Base-by-base conservation (phyloP, 2,329 filamentous ascomycete genomes). In the Juglanconis oblonga region DNA sequence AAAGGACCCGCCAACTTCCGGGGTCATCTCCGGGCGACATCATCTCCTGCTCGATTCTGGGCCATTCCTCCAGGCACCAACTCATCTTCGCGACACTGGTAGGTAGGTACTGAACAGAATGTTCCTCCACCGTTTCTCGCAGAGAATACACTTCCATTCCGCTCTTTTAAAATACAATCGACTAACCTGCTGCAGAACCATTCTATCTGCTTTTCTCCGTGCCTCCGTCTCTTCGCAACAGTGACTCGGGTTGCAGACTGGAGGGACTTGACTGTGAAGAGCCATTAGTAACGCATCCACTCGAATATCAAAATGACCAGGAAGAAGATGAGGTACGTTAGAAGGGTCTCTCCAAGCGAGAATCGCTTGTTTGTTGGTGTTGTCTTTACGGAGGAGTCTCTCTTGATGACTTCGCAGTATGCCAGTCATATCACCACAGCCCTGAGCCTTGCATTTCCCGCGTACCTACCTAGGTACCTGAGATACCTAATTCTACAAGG, bases 311-410 rank as follows among this genome's bases (percentile, higher is more conserved):
- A n/a, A 17, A 57, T 53, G 60, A 56, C 32, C 8, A 42, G 52
- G 9, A 51, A 53, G 9, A 57, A 47, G 35, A 49, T 60, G 49
- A 62, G 57, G 60, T 62, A 53, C 38, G 60, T 44, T 24, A 7
- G 40, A 36, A 35, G 29, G 10, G 40, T 33, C 4, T 32, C 13
- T 42, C 9, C 3, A 8, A 17, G 9, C 9, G 10, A 24, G 29
- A 8, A 6, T 31, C 38, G 6, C n/a, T 11, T 47, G 8, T 8
- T 5, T 13, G 10, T 31, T 38, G 33, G 13, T 11, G 10, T 24
- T n/a, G n/a, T 38, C n/a, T 32, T 33, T 38, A 10, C 32, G 33
- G 11, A 52, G 10, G 4, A 52, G 49, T 24, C 32, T 17, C 9
- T 9, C 31, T 6, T 52, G 49, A 24, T 8, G 32, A 13, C n/a